Evolutionary conservation across 176 grass and related monocot genomes (phyloP), one percentile per base, ranked within the genome.

Genomic region (Puya raimondii): DNA sequence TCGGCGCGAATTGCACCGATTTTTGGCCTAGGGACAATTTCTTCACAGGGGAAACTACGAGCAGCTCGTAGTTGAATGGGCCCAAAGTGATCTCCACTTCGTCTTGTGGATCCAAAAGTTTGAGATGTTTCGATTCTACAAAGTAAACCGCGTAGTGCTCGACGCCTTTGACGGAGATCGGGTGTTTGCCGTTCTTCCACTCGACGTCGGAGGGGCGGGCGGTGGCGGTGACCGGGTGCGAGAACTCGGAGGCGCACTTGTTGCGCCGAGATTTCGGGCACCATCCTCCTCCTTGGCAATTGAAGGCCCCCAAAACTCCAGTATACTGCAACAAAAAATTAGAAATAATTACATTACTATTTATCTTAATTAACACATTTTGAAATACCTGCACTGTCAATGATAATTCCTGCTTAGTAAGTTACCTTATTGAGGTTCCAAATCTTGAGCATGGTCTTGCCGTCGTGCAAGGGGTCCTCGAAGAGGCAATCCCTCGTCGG

Each of bases 231-330:
- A 97, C 50, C 5, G 84, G 72, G 18, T 72, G 80, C 1, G 94
- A 91, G 68, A 63, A 90, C 53, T 90, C 51, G 0, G 81, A 33
- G 12, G 78, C 80, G 12, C 79, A 89, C 67, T 73, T 88, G 80
- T 92, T 97, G 49, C 86, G 74, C 3, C 94, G 84, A 1, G 70
- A 84, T 81, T 90, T 79, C 13, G 72, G 89, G 72, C 89, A 81
- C 89, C 94, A 97, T 4, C 94, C 94, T 59, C 94, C 94, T 53
- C 94, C 94, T 86, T 97, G 94, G 86, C 94, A 97, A 66, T 97
- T 93, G 82, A 97, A 97, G 0, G 56, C 80, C 70, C 94, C 94
- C 25, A 97, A 50, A 23, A 97, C 87, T 29, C 94, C 94, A 10
- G 84, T 70, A 81, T 89, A 87, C 53, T 94, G 71, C 20, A 65